Evolutionary conservation across 352 stramenopile genomes (phyloP).

Genomic region (Globisporangium acanthophoron): DNA sequence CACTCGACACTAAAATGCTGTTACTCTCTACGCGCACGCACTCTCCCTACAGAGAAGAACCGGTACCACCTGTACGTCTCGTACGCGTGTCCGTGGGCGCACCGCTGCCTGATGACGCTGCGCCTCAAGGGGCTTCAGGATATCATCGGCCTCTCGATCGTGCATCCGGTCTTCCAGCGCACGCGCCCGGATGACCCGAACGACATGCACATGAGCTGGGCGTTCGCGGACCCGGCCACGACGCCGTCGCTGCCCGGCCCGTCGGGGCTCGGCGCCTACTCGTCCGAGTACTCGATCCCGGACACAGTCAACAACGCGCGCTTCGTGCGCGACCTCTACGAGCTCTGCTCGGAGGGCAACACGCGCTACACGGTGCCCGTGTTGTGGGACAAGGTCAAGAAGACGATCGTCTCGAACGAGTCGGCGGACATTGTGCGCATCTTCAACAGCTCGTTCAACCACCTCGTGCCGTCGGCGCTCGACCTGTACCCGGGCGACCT

Average conservation of each 20-base stretch:
- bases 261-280: conserved; percentile 65
- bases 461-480: conserved; percentile 56
- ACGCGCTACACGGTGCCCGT: conserved; percentile 88
- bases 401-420: conserved; percentile 94
- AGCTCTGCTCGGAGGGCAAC: conserved; percentile 66
- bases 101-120: conserved; percentile 78
- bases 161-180: conserved; percentile 84
- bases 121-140: conserved; percentile 94
- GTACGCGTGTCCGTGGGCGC: conserved; percentile 91
- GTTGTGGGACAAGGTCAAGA: conserved; percentile 87
- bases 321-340: conserved; percentile 78
- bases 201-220: conserved; percentile 73
- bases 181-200: conserved; percentile 66
- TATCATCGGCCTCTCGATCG: conserved; percentile 90
- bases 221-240: conserved; percentile 63
- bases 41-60: conserved; percentile 18
- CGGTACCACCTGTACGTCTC: conserved; percentile 96
- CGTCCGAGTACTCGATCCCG: conserved; percentile 49
- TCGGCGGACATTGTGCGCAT: conserved; percentile 93
- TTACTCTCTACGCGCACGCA: too few relatives aligned
- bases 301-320: conserved; percentile 62
- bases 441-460: conserved; percentile 81
- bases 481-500: conserved; percentile 80
- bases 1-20: too few relatives aligned
- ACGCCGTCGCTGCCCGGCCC: conserved; percentile 58